Evolutionary conservation across 2,329 filamentous ascomycete species (phyloP).

Genomic region (Aspergillus costaricaensis): DNA sequence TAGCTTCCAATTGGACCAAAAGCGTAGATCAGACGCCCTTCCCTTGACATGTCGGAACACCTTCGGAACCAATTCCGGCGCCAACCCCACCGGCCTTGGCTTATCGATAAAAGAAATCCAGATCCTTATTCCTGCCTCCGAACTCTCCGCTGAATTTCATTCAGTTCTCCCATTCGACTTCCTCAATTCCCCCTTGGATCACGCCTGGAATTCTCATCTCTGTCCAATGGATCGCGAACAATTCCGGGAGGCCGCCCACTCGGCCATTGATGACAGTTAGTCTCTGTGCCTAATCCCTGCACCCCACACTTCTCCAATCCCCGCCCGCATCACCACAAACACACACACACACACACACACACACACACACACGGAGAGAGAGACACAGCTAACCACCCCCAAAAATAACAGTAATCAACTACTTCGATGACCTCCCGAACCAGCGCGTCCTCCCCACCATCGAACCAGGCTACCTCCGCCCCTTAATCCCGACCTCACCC

Average conservation of each 20-base stretch:
- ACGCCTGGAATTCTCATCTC: background rate
- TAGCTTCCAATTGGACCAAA: background rate
- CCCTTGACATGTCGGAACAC: background rate
- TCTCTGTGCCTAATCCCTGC: conserved; percentile 16
- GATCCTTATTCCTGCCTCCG: background rate
- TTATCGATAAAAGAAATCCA: background rate
- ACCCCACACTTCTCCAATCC: background rate
- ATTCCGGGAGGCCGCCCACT: conserved; percentile 74
- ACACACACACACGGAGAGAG: too few species aligned
- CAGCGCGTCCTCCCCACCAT: conserved; percentile 75
- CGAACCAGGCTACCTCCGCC: conserved; percentile 80
- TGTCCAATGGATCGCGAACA: conserved; percentile 71
- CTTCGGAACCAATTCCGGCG: background rate
- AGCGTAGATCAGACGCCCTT: background rate
- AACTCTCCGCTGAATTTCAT: background rate
- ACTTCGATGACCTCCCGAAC: conserved; percentile 73
- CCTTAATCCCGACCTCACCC: conserved; percentile 73
- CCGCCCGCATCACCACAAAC: background rate
- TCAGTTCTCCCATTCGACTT: background rate
- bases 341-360: background rate
- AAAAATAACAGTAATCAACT: conserved; percentile 66
- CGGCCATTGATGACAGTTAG: conserved; percentile 80
- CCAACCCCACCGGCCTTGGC: background rate
- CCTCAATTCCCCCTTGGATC: background rate
- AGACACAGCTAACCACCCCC: background rate